Evolutionary conservation across 768 basidiomycete species (phyloP).

Genomic region (Mrakia hoshinonis): DNA sequence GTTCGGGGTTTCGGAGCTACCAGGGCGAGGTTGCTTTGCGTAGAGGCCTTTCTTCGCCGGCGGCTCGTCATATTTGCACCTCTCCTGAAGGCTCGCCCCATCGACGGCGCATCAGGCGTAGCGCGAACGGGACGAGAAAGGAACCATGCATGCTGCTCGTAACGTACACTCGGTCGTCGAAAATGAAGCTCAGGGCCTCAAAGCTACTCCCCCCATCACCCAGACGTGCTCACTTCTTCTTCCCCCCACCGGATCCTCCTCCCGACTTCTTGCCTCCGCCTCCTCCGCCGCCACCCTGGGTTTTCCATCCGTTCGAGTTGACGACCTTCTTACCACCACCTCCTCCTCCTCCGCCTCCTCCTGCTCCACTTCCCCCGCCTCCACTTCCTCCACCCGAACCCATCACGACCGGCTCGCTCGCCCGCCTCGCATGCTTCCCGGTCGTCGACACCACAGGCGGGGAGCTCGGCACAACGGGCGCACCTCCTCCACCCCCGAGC

Average conservation of each 20-base stretch:
- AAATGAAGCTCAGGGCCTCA: too few species aligned
- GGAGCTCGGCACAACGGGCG: too few species aligned
- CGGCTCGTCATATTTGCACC: too few species aligned
- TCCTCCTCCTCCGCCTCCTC: background rate
- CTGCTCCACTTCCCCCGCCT: background rate
- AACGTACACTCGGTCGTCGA: too few species aligned
- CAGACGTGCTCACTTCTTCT: conserved; percentile 16
- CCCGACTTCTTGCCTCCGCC: background rate
- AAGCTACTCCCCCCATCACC: background rate
- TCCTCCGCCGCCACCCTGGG: background rate
- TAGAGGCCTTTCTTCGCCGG: too few species aligned
- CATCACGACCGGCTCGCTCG: background rate
- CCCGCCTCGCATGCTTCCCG: background rate
- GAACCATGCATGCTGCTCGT: too few species aligned
- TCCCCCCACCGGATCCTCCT: background rate
- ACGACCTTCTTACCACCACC: background rate
- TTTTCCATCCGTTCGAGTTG: background rate
- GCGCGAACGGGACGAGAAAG: too few species aligned
- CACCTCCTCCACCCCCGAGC: background rate
- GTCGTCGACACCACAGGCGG: background rate
- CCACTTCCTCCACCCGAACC: background rate
- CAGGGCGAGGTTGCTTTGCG: too few species aligned
- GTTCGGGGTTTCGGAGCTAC: too few species aligned
- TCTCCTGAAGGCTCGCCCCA: too few species aligned
- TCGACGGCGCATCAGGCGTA: too few species aligned